Evolutionary conservation across 1,139 yeast genomes (phyloP), one percentile per base, ranked within the genome.

Genomic region (Pichiaceae sp.): DNA sequence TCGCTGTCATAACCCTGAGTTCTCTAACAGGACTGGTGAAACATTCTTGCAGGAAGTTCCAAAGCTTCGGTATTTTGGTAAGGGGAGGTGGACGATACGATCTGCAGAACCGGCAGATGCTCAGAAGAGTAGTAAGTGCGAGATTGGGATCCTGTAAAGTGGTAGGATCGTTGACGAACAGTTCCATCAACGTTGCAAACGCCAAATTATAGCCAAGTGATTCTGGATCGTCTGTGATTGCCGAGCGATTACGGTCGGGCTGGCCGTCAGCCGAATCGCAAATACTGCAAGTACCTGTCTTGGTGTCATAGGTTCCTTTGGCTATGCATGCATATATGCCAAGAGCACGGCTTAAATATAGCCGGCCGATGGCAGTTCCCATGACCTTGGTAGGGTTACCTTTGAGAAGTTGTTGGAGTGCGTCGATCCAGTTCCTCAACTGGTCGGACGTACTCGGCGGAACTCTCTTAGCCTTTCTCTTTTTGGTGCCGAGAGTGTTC

Each of bases 1-100:
- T 62, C 0, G 72, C 62, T 1, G 73, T 62, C 3, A 75, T 48
- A 11, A 78, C 43, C 33, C 87, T 53, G 0, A 76, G 62, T 39
- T 74, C 78, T 44, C 87, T 60, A 41, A 70, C 66, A 8, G 52
- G 50, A 36, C 63, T 60, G 14, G 39, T 45, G 33, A 56, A 56
- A 39, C 54, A 58, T 29, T 25, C 38, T 36, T 43, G 45, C 17
- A 53, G 42, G 38, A 49, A 66, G 14, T 38, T 39, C 55, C 58
- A 62, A 2, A 55, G 16, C 4, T 38, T 38, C 24, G 47, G 47
- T 2, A 41, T 42, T 2, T 42, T 28, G 1, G 45, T 39, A 8
- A 53, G 38, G 30, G 37, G 43, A 33, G 72, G 73, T 0, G 73
- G 71, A 42, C 68, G 64, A 47, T 54, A 78, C 25, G 75, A 71